Evolutionary conservation across 257 asterid species (phyloP).

Genomic region (Ilex aquifolium): DNA sequence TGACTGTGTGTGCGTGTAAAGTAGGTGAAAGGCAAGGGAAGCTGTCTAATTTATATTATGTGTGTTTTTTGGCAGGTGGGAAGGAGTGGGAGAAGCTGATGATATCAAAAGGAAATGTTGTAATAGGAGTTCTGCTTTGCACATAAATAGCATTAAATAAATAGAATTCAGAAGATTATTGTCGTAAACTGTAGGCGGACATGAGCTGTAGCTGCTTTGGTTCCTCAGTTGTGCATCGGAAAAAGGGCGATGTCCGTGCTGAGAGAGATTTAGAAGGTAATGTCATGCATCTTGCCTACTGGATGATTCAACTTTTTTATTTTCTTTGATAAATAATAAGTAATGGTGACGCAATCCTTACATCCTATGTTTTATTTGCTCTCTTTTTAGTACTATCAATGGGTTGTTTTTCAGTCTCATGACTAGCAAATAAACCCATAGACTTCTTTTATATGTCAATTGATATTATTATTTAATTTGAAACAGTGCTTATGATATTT

Average conservation of each 20-base stretch:
- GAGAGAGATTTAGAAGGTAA: slow-evolving; percentile 52
- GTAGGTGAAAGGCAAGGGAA: neutral
- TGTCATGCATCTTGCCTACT: slow-evolving; percentile 2
- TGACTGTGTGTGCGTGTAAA: no score
- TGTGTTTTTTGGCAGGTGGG: slow-evolving; percentile 11
- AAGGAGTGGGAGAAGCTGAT: slow-evolving; percentile 9
- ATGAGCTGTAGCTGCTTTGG: slow-evolving; percentile 78
- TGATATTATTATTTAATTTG: no score
- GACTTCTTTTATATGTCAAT: no score
- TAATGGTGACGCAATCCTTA: no score
- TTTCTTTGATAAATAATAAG: no score
- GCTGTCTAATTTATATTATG: neutral
- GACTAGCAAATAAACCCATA: no score
- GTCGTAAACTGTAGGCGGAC: slow-evolving; percentile 21
- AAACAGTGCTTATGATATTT: no score
- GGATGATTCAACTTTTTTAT: neutral
- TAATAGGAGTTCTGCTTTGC: slow-evolving; percentile 16
- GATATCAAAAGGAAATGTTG: slow-evolving; percentile 20
- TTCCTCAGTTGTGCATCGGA: slow-evolving; percentile 21
- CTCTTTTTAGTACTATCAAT: no score
- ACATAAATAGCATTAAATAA: slow-evolving; percentile 16
- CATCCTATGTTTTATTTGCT: no score
- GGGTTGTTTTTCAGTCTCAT: no score
- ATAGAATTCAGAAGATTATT: slow-evolving; percentile 18
- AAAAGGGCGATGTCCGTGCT: slow-evolving; percentile 25